These are phyloP conservation scores for Carpediemonas membranifera DNA, from an alignment of 78 protist species.

Conservation along the genomic window DNA sequence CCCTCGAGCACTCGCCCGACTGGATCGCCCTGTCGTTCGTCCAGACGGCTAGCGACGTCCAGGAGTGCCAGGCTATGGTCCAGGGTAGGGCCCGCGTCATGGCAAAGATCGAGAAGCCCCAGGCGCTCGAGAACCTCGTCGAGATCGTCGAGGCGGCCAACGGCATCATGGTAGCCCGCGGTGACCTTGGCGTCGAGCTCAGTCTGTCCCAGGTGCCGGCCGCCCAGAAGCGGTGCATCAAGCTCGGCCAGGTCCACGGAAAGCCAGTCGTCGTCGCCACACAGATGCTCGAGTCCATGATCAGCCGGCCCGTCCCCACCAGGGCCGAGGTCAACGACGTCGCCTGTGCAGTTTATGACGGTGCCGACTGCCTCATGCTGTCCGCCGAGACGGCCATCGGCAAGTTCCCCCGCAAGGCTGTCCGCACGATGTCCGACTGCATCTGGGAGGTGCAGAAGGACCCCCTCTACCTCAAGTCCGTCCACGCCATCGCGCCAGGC, in stretches of 20 bases:
- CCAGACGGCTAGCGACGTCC: slow-evolving; percentile 39
- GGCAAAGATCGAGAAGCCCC: slow-evolving; percentile 73
- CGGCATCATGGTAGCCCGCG: slow-evolving; percentile 90
- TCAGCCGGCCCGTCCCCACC: slow-evolving; percentile 67
- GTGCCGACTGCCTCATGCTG: slow-evolving; percentile 81
- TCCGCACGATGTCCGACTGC: slow-evolving; percentile 1
- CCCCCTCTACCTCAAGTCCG: too few relatives aligned
- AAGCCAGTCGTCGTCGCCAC: slow-evolving; percentile 53
- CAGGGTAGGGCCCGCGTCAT: slow-evolving; percentile 52
- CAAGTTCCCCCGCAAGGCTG: slow-evolving; percentile 27
- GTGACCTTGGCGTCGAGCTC: too few relatives aligned
- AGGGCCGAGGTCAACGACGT: slow-evolving; percentile 84
- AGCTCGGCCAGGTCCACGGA: not conserved
- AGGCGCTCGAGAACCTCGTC: slow-evolving; percentile 66
- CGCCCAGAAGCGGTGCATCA: slow-evolving; percentile 55
- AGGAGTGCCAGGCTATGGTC: slow-evolving; percentile 18
- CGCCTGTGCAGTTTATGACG: slow-evolving; percentile 82
- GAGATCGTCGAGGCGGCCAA: slow-evolving; percentile 68
- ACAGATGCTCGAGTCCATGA: slow-evolving; percentile 83
- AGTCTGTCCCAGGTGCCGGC: slow-evolving; percentile 58
- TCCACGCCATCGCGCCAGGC: too few relatives aligned
- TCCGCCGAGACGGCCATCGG: slow-evolving; percentile 61
- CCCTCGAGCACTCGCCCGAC: slow-evolving; percentile 38
- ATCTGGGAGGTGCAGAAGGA: too few relatives aligned
- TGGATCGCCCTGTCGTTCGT: slow-evolving; percentile 67